Base-by-base conservation (phyloP, 2,329 filamentous ascomycete genomes). In the Periconia sp. region DNA sequence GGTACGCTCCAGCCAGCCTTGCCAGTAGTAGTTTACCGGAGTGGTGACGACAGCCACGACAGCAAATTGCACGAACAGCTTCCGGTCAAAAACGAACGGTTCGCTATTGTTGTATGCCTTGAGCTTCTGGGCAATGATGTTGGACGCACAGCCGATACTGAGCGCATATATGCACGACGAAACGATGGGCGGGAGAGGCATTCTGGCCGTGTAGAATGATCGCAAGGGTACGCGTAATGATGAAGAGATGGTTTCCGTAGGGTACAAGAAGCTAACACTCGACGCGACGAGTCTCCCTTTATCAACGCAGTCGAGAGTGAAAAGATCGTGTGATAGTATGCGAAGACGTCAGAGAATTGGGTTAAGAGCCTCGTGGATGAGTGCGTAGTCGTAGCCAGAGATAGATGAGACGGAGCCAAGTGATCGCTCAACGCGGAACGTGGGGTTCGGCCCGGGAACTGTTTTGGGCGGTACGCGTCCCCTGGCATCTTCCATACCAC, bases 21-120 rank as follows among this genome's bases (percentile, higher is more conserved):
- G 91, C 91, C 90, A 96, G 57, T 88, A 69, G 64, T 89, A 89
- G 71, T 96, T 96, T 29, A 88, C 86, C 1, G 91, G 90, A 18
- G 86, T 86, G 62, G 80, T 86, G 43, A 95, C 64, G 24, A 87
- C 63, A 42, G 85, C 81, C 73, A 87, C 94, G 44, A 89, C 54
- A 31, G 63, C 57, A 45, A 71, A 68, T 43, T 68, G 68, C 41
- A 62, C 53, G 56, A 71, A 71, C 40, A 70, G 63, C 39, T 62
- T 55, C 34, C 54, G 52, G 47, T 70, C 63, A 51, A 71, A 69
- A 44, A 65, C 61, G 49, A 71, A 69, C n/a, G 65, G 64, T 23
- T 50, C 59, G 16, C 50, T 58, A 33, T 65, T 55, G 17, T 54
- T 59, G 60, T 65, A 70, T 25, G 68, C 66, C 45, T 66, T 66